Percentiles rank a stretch among this genome's conserved stretches.
Evolutionary conservation across 2,329 filamentous ascomycete genomes (phyloP).

Genomic region (Emmonsiellopsis sp.): DNA sequence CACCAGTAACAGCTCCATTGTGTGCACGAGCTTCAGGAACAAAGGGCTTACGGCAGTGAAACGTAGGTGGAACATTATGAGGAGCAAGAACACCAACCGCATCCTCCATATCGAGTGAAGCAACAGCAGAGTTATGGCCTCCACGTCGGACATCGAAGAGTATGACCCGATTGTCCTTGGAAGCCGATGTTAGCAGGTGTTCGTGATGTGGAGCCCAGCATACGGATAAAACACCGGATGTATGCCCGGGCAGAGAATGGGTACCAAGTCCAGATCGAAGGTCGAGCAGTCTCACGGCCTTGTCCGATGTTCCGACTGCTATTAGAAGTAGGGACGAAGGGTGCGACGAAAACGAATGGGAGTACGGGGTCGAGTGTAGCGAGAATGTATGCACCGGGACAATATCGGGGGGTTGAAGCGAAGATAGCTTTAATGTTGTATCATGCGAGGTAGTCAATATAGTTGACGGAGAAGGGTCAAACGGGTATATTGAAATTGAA

Average conservation of each 20-base stretch:
- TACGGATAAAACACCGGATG: slow-evolving; percentile 56
- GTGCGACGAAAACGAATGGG: slow-evolving; percentile 62
- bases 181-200: slow-evolving; percentile 71
- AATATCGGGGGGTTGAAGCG: slow-evolving; percentile 30
- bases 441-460: slow-evolving; percentile 39
- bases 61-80: slow-evolving; percentile 21
- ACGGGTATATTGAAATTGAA: slow-evolving; percentile 40
- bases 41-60: slow-evolving; percentile 30
- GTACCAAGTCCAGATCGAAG: slow-evolving; percentile 70
- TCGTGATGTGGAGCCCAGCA: slow-evolving; percentile 77
- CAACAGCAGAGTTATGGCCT: slow-evolving; percentile 57
- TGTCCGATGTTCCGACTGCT: slow-evolving; percentile 80
- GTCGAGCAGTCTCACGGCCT: slow-evolving; percentile 75
- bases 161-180: slow-evolving; percentile 73
- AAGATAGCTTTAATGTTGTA: slow-evolving; percentile 37
- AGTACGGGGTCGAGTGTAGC: slow-evolving; percentile 38
- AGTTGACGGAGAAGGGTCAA: slow-evolving; percentile 38
- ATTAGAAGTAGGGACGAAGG: slow-evolving; percentile 66
- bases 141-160: slow-evolving; percentile 83
- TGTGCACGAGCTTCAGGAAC: slow-evolving; percentile 55
- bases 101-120: slow-evolving; percentile 75
- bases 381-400: slow-evolving; percentile 37
- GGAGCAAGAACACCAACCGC: slow-evolving; percentile 53
- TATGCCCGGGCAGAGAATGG: slow-evolving; percentile 61
- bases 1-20: slow-evolving; percentile 70